Percentiles rank a stretch among this genome's conserved stretches.
Conservation (phyloP, 352 stramenopile species). For the Phytophthora cactorum region DNA sequence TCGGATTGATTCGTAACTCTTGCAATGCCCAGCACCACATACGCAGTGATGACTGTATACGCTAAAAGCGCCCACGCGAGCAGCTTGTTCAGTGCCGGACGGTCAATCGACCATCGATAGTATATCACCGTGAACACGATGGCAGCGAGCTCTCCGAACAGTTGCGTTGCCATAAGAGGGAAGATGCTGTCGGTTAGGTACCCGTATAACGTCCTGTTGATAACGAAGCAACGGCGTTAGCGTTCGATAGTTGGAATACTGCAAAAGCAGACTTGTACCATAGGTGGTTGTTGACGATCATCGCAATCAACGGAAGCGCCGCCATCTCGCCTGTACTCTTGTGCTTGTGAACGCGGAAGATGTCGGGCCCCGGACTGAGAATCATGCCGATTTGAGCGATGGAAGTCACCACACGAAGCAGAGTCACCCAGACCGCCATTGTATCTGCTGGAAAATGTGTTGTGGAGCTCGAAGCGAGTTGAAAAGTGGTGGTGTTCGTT, state of each 20-base stretch:
- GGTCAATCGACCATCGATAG: conserved; percentile 26
- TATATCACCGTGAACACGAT: conserved; percentile 32
- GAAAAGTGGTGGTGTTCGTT: conserved; percentile 12
- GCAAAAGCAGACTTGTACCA: too few relatives aligned
- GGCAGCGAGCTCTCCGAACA: conserved; percentile 31
- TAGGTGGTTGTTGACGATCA: conserved; percentile 33
- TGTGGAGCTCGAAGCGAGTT: conserved; percentile 15
- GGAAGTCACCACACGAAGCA: conserved; percentile 25
- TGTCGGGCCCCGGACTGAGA: conserved; percentile 29
- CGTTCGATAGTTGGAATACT: neutral
- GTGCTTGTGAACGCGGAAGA: conserved; percentile 15
- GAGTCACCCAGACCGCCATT: conserved; percentile 21
- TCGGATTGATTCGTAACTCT: conserved; percentile 40
- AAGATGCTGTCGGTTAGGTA: conserved; percentile 40
- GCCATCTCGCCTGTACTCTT: conserved; percentile 24
- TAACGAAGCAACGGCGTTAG: neutral
- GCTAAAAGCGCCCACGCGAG: conserved; percentile 5
- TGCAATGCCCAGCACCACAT: conserved; percentile 39
- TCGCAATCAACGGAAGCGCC: conserved; percentile 21
- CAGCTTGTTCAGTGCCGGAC: conserved; percentile 14
- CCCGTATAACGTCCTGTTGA: conserved; percentile 30
- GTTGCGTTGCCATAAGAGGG: conserved; percentile 32
- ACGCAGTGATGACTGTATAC: conserved; percentile 28
- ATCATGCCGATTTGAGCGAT: conserved; percentile 23
- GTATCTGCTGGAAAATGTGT: neutral